Evolutionary conservation across 768 basidiomycete genomes (phyloP), one percentile per base, ranked within the genome.

Genomic region (Naematelia aurantialba): DNA sequence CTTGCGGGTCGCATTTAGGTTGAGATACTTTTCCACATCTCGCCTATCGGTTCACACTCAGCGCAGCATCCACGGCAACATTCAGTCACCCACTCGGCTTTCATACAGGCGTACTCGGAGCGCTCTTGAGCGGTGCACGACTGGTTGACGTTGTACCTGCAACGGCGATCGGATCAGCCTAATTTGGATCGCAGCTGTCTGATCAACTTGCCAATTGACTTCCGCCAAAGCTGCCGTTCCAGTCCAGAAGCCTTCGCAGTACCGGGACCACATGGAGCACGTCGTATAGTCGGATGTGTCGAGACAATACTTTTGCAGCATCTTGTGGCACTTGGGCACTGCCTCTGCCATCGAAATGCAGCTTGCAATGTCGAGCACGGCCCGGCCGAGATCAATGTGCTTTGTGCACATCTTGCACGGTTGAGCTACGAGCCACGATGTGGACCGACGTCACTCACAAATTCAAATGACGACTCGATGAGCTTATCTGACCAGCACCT

Each of bases 71-170:
- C 17, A 39, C 34, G 17, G 34, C 8, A 39, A 8, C 34, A 8
- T 39, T 39, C 34, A 14, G 26, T 21, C 13, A 66, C 74, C 59
- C 31, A 75, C 74, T 80, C 84, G 14, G 83, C 78, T 1, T 84
- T 82, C 65, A 87, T 85, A 71, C 86, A 88, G 12, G 85, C 79
- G 0, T 79, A 80, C 1, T 81, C 81, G 1, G 52, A 63, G 8
- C 82, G 75, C 69, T 58, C 84, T 81, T 61, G 82, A 81, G 58
- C 51, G 0, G 71, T 69, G 56, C 87, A 88, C 27, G 79, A 74
- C 67, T 82, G 81, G 67, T 82, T 85, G 52, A 90, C 82, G 67
- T 90, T 87, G 68, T 90, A 89, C 1, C 82, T 83, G 68, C 24
- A 55, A 25, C 60, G 56, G 31, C 19, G 70, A 77, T 76, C 21